A percentile compares a stretch with the other conserved stretches of the same genome.
phyloP scores from a whole-genome alignment of 2,329 filamentous ascomycete genomes.

The Sclerotiophoma versabilis region DNA sequence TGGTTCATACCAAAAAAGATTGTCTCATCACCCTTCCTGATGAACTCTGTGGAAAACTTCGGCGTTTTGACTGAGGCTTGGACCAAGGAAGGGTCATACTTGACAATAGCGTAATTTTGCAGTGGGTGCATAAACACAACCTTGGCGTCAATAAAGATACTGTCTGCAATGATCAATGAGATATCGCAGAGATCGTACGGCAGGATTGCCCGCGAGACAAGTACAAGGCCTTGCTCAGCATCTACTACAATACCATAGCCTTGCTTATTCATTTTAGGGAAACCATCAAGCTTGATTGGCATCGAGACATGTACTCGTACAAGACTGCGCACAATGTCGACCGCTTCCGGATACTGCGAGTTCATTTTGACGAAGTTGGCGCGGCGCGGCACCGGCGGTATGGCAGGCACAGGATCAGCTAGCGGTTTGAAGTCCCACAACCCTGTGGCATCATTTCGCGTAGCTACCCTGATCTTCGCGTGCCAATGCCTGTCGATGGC shows the following conservation, averaged over 20 bases:
- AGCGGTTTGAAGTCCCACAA: conserved; percentile 95
- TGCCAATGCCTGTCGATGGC: conserved; percentile 96
- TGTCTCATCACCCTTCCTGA: conserved; percentile 91
- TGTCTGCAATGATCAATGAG: conserved; percentile 93
- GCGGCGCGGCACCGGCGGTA: conserved; percentile 73
- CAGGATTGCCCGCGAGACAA: conserved; percentile 92
- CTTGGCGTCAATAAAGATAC: conserved; percentile 91
- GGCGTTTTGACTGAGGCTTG: conserved; percentile 92
- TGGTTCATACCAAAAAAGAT: conserved; percentile 99
- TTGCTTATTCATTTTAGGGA: conserved; percentile 90
- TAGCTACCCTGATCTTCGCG: conserved; percentile 89
- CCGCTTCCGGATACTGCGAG: conserved; percentile 86
- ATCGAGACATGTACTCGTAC: conserved; percentile 92
- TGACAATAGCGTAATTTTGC: conserved; percentile 94
- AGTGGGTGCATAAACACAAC: conserved; percentile 95
- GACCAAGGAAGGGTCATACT: conserved; percentile 94
- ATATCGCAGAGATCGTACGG: conserved; percentile 98
- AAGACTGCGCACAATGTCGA: conserved; percentile 92
- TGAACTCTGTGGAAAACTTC: conserved; percentile 77
- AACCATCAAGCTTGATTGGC: conserved; percentile 97
- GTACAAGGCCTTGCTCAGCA: conserved; percentile 91
- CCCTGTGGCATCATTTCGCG: conserved; percentile 87
- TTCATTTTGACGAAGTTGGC: conserved; percentile 93
- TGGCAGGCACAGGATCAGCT: conserved; percentile 78
- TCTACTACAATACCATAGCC: conserved; percentile 98